phyloP scores from a whole-genome alignment of 805 yeast genomes.

The Pichia phayaonensis region DNA sequence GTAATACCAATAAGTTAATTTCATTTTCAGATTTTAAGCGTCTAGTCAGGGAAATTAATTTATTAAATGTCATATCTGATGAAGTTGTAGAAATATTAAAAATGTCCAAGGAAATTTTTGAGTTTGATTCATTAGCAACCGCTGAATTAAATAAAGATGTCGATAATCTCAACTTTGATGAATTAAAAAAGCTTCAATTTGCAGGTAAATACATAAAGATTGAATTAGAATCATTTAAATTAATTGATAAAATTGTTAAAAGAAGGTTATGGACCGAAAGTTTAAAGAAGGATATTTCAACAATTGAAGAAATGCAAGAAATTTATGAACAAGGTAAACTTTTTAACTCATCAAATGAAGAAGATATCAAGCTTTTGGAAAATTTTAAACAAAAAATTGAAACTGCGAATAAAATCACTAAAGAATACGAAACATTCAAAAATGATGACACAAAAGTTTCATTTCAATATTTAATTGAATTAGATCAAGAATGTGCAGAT shows the following conservation, averaged over 20 bases:
- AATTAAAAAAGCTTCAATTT: slow-evolving; percentile 45
- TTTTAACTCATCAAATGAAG: slow-evolving; percentile 14
- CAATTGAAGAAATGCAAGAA: slow-evolving; percentile 17
- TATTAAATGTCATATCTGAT: slow-evolving; percentile 42
- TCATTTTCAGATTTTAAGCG: slow-evolving; percentile 28
- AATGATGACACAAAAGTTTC: not conserved
- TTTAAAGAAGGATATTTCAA: slow-evolving; percentile 16
- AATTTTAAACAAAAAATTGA: not conserved
- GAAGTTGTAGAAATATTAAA: slow-evolving; percentile 56
- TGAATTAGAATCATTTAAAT: slow-evolving; percentile 39
- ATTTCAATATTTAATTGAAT: not conserved
- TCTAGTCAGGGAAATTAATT: slow-evolving; percentile 40
- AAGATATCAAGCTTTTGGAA: slow-evolving; percentile 11
- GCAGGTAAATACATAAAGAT: slow-evolving; percentile 57
- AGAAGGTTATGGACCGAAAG: slow-evolving; percentile 34
- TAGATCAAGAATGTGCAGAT: not conserved
- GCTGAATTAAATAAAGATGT: slow-evolving; percentile 25
- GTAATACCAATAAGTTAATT: not conserved
- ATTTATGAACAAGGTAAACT: slow-evolving; percentile 22
- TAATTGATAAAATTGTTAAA: slow-evolving; percentile 32
- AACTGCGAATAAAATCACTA: slow-evolving; percentile 5
- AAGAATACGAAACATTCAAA: not conserved
- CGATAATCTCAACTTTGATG: slow-evolving; percentile 29
- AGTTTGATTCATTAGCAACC: slow-evolving; percentile 42
- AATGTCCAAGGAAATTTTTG: slow-evolving; percentile 42